Conservation (phyloP, 1,284 basidiomycete species). For the Pisolithus thermaeus region DNA sequence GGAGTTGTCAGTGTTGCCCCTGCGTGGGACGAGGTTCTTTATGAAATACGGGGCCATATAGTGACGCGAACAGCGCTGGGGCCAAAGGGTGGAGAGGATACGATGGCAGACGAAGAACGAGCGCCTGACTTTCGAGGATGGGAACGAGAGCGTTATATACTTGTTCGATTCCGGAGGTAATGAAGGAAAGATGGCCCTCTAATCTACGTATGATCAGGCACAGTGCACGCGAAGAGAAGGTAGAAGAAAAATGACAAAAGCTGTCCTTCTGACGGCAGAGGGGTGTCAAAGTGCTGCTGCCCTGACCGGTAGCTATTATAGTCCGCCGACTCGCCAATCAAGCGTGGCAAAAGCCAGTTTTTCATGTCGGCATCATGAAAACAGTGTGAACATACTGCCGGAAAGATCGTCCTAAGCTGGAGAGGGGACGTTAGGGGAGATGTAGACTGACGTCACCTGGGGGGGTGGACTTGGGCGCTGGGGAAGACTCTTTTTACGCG, state of each 20-base stretch:
- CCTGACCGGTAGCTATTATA: background rate
- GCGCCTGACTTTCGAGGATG: background rate
- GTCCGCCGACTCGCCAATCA: background rate
- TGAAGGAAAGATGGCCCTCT: no score
- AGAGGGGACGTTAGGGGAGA: background rate
- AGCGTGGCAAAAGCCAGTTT: no score
- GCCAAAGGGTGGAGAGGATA: background rate
- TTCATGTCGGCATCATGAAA: no score
- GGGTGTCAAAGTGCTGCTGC: background rate
- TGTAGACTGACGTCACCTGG: background rate
- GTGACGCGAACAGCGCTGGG: background rate
- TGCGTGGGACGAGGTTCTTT: slow-evolving; percentile 45
- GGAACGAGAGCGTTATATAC: background rate
- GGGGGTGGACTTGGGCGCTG: no score
- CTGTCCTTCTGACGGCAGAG: no score
- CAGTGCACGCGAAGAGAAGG: no score
- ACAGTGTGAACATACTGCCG: no score
- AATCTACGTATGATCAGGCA: no score
- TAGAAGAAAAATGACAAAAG: no score
- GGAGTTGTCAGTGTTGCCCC: slow-evolving; percentile 31
- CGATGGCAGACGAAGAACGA: background rate
- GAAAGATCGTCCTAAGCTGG: no score
- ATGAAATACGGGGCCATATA: slow-evolving; percentile 45
- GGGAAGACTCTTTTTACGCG: no score
- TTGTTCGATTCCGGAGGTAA: background rate